A percentile compares a stretch with the other conserved stretches of the same genome.
These are phyloP conservation scores for Paramarasmius palmivorus DNA, from an alignment of 1,284 basidiomycete species.

Conservation along the genomic window DNA sequence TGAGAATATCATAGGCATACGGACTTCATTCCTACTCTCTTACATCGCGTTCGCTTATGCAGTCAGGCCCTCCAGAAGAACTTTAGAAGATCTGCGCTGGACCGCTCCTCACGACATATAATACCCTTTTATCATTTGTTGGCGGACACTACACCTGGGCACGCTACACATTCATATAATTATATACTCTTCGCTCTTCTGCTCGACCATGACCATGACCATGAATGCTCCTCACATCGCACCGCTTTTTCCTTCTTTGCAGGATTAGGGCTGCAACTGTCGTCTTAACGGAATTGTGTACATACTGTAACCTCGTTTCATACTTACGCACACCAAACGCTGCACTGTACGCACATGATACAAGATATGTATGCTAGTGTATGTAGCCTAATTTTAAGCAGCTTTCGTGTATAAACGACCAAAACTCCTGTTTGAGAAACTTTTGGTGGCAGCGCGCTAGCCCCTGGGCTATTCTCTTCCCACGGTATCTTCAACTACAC, in stretches of 20 bases:
- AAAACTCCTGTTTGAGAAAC: no score
- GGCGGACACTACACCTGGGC: slow-evolving; percentile 11
- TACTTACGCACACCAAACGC: background rate
- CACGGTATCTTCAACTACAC: no score
- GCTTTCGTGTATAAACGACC: no score
- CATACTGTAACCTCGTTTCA: background rate
- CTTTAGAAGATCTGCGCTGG: background rate
- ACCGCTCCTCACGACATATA: background rate
- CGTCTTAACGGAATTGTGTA: background rate
- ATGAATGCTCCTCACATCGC: background rate
- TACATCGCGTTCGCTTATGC: background rate
- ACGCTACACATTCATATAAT: slow-evolving; percentile 6
- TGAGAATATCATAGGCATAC: slow-evolving; percentile 13
- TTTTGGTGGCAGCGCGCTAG: no score
- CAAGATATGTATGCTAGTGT: background rate
- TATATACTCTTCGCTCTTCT: background rate
- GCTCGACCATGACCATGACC: background rate
- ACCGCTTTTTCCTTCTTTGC: background rate
- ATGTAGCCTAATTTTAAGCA: background rate
- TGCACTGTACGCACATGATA: background rate
- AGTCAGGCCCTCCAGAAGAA: no score
- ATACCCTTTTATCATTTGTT: slow-evolving; percentile 1
- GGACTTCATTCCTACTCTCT: background rate
- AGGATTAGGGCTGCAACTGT: background rate
- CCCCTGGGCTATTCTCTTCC: no score